These are phyloP conservation scores for Psophocarpus tetragonolobus DNA, from an alignment of 306 rosid genomes.

Conservation along the genomic window DNA sequence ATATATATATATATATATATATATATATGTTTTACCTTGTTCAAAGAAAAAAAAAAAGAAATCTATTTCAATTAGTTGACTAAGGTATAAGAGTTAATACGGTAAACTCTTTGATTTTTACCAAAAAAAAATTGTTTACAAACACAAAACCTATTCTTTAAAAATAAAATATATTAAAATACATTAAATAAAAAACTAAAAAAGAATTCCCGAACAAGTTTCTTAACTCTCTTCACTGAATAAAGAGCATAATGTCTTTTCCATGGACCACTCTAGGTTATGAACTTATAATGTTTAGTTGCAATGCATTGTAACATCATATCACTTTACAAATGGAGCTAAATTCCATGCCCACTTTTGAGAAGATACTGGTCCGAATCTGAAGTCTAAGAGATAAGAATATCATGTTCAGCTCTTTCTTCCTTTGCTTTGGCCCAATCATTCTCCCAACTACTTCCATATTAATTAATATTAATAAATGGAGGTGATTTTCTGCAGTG, in stretches of 20 bases:
- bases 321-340: neutral
- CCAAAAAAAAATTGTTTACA: too few species aligned
- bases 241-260: neutral
- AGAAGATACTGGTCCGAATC: neutral
- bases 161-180: neutral
- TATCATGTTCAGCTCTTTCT: neutral
- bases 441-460: neutral
- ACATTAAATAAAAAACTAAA: neutral
- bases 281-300: neutral
- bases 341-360: neutral
- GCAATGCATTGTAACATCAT: neutral
- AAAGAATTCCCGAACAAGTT: neutral
- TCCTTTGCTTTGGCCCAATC: neutral
- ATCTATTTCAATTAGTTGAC: too few species aligned
- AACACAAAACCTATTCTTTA: too few species aligned
- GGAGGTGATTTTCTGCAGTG: neutral
- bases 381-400: neutral
- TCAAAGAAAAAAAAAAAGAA: too few species aligned
- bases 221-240: neutral
- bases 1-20: too few species aligned
- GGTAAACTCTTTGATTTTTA: too few species aligned
- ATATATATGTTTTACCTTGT: too few species aligned
- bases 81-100: too few species aligned
- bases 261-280: neutral
- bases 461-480: neutral